Conservation (phyloP, 2,329 filamentous ascomycete species). For the Penicillium sp. region DNA sequence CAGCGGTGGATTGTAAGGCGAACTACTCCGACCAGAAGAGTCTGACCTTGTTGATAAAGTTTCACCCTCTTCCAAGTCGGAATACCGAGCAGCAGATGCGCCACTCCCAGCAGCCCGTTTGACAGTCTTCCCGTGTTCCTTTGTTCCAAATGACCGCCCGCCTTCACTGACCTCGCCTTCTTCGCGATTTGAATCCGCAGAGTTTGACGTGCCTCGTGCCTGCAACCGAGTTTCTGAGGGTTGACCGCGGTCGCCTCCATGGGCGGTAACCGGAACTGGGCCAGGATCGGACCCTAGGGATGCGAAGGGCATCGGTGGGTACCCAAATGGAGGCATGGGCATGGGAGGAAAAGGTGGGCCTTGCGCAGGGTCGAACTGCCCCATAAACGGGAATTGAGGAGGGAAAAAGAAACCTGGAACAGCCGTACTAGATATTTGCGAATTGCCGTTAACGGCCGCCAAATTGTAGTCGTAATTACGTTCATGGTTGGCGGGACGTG, state of each 20-base stretch:
- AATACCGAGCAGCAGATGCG: slow-evolving; percentile 3
- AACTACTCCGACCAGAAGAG: slow-evolving; percentile 28
- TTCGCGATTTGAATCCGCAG: slow-evolving; percentile 51
- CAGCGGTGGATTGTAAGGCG: slow-evolving; percentile 35
- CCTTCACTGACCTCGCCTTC: slow-evolving; percentile 75
- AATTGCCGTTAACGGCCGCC: slow-evolving; percentile 25
- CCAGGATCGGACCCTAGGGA: slow-evolving; percentile 14
- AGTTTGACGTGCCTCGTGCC: slow-evolving; percentile 25
- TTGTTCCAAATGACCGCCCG: not conserved
- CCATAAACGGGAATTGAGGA: slow-evolving; percentile 29
- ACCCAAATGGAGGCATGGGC: slow-evolving; percentile 22
- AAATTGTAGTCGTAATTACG: slow-evolving; percentile 23
- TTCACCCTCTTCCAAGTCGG: slow-evolving; percentile 27
- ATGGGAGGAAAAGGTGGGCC: slow-evolving; percentile 32
- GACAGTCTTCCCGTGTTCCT: not conserved
- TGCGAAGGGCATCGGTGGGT: slow-evolving; percentile 17
- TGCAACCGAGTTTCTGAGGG: not conserved
- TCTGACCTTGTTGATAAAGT: slow-evolving; percentile 19
- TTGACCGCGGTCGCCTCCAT: slow-evolving; percentile 1
- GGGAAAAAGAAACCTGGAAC: slow-evolving; percentile 22
- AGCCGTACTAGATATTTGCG: slow-evolving; percentile 23
- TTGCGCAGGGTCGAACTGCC: slow-evolving; percentile 33
- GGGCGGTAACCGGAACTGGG: not conserved
- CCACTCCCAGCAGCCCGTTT: not conserved
- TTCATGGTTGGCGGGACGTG: slow-evolving; percentile 12